Evolutionary conservation across 192 early-diverging fungal genomes (phyloP), one percentile per base, ranked within the genome.

Genomic region (Linnemannia exigua): DNA sequence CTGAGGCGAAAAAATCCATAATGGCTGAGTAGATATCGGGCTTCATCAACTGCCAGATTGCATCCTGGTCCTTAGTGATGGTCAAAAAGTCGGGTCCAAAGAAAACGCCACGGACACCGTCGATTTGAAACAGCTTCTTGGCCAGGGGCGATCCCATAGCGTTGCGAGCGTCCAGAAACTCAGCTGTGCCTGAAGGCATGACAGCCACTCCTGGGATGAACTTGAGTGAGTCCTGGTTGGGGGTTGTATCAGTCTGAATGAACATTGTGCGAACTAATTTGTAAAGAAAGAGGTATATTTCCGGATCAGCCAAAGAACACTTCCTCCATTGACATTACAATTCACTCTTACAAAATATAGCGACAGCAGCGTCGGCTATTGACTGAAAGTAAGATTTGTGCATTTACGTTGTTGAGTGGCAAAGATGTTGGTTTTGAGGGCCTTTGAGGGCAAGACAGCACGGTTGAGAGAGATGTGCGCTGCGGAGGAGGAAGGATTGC

Each of bases 11-110:
- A 51, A 95, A 94, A 68, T 97, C 96, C 97, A 99, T 99, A 73
- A 99, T 99, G 66, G 95, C 91, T 5, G 95, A 95, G 78, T 98
- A 99, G 46, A 99, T 92, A 54, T 99, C 98, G 16, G 98, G 98
- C 80, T 99, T 99, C 94, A 99, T 95, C 74, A 99, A 87, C 88
- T 96, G 97, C 99, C 99, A 99, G 71, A 95, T 93, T n/a, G 91
- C 93, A 73, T 95, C 95, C 52, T 91, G 84, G 77, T 98, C 94
- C 88, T 98, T 99, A 70, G 96, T 95, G 81, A 99, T 93, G 4
- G 98, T 98, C 82, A 99, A 94, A 90, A 98, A 99, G 83, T 99
- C 98, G 11, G 94, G 90, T 37, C 97, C 96, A 74, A 95, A 97
- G 76, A 99, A 95, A 5, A 99, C 95, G 17, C 95, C 94, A 19